Evolutionary conservation across 129 eudicot species (phyloP).

Genomic region (Helichrysum umbraculigerum): DNA sequence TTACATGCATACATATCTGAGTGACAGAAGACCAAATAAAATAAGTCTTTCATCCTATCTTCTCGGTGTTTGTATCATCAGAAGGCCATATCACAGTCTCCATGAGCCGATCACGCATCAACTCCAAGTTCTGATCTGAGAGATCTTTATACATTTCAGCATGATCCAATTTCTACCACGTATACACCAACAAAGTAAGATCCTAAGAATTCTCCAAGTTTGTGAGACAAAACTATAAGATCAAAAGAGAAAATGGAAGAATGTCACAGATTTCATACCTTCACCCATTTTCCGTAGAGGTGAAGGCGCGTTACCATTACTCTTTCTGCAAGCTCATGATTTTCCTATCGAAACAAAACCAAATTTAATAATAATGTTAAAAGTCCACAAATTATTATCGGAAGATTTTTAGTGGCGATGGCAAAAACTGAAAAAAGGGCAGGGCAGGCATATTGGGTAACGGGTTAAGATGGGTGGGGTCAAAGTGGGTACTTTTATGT

Average conservation of each 20-base stretch:
- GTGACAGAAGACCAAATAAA: background rate
- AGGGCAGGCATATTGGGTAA: background rate
- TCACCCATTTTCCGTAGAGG: conserved; percentile 86
- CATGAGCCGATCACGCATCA: conserved; percentile 82
- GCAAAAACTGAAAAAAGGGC: background rate
- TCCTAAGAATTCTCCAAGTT: background rate
- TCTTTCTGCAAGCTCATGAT: conserved; percentile 89
- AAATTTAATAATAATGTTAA: background rate
- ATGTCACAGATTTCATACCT: conserved; percentile 39
- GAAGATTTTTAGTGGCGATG: background rate
- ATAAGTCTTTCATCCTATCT: conserved; percentile 36
- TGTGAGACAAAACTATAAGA: conserved; percentile 3
- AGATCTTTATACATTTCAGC: conserved; percentile 67
- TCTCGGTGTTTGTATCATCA: conserved; percentile 64
- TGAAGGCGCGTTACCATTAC: conserved; percentile 92
- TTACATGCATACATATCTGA: background rate
- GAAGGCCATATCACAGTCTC: conserved; percentile 86
- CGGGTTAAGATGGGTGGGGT: background rate
- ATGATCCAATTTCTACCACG: conserved; percentile 67
- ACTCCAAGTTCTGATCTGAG: conserved; percentile 77
- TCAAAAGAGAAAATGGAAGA: background rate
- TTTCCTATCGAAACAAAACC: conserved; percentile 50
- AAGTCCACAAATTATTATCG: background rate
- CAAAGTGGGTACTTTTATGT: background rate
- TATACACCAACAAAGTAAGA: conserved; percentile 6